phyloP scores from a whole-genome alignment of 2,329 filamentous ascomycete genomes.

The Aspergillus terreus region DNA sequence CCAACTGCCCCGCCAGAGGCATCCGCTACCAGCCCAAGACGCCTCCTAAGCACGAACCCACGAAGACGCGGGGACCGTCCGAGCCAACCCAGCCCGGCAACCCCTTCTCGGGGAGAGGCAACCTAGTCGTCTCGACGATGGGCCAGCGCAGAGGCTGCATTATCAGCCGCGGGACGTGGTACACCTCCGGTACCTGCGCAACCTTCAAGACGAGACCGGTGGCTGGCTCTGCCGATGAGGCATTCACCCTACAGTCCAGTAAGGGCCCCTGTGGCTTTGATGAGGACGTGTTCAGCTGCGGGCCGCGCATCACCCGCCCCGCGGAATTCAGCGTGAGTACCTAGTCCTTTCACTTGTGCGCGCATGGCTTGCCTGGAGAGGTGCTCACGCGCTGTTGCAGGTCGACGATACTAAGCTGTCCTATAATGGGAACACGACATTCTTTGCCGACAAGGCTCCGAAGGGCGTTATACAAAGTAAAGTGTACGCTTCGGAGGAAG shows the following conservation, averaged over 20 bases:
- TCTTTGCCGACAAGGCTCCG: constrained; percentile 37
- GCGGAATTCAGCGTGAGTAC: constrained; percentile 29
- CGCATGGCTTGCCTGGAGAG: background rate
- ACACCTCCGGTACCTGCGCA: constrained; percentile 63
- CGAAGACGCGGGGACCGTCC: constrained; percentile 30
- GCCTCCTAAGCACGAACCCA: constrained; percentile 32
- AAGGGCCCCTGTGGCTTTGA: constrained; percentile 59
- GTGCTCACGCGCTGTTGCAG: constrained; percentile 14
- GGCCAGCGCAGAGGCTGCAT: constrained; percentile 55
- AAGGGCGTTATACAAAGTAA: constrained; percentile 33
- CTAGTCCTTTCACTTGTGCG: background rate
- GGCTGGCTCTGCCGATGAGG: constrained; percentile 23
- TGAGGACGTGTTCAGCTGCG: constrained; percentile 54
- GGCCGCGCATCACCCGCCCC: constrained; percentile 25
- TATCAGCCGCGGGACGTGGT: constrained; percentile 66
- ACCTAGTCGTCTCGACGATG: constrained; percentile 50
- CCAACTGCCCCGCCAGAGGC: constrained; percentile 59
- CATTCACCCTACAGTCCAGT: constrained; percentile 55
- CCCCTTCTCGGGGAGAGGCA: constrained; percentile 58
- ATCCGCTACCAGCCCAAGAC: constrained; percentile 64
- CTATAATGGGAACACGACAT: constrained; percentile 32
- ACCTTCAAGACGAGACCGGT: constrained; percentile 43
- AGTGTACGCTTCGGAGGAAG: constrained; percentile 28
- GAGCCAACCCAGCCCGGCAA: constrained; percentile 28
- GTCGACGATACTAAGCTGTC: constrained; percentile 29